Percentiles rank a stretch among this genome's conserved stretches.
phyloP scores from a whole-genome alignment of 305 asterid genomes.

The Striga hermonthica region DNA sequence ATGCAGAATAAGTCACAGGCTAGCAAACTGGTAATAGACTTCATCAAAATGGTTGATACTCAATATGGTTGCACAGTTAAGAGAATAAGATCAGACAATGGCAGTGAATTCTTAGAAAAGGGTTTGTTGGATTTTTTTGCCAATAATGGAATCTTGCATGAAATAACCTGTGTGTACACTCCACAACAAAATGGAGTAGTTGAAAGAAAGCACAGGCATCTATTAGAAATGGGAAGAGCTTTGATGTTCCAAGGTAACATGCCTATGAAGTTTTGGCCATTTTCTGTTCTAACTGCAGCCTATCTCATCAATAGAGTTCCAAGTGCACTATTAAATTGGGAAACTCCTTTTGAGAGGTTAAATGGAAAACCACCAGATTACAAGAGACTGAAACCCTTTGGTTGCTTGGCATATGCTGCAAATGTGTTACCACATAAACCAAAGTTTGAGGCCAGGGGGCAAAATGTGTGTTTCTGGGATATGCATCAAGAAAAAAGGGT shows the following conservation, averaged over 20 bases:
- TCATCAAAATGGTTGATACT: not conserved
- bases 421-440: not conserved
- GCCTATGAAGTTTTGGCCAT: not conserved
- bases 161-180: not conserved
- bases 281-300: not conserved
- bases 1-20: not conserved
- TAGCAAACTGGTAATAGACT: not conserved
- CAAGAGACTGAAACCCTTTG: not conserved
- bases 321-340: not conserved
- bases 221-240: not conserved
- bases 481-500: too few species aligned
- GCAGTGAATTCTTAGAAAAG: not conserved
- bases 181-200: slow-evolving; percentile 7
- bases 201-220: too few species aligned
- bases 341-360: not conserved
- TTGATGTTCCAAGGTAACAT: not conserved
- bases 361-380: not conserved
- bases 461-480: too few species aligned
- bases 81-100: not conserved
- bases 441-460: too few species aligned
- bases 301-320: slow-evolving; percentile 4
- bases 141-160: not conserved
- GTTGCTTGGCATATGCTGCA: not conserved
- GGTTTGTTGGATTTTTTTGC: not conserved
- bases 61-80: not conserved